Conservation (phyloP, 2,329 filamentous ascomycete species). For the Camillea tinctor region DNA sequence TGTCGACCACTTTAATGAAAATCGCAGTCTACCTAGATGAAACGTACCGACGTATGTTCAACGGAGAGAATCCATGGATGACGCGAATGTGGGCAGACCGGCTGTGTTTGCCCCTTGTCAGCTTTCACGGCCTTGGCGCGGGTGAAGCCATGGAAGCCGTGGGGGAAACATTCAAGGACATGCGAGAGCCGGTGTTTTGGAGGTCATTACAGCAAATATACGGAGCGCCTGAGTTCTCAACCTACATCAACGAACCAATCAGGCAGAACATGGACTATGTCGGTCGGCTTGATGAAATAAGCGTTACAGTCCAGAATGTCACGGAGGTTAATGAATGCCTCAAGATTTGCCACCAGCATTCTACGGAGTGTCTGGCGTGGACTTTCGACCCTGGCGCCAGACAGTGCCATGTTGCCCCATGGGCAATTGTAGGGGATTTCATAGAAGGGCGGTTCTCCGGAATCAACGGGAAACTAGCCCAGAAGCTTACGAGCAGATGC, state of each 20-base stretch:
- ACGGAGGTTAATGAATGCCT: constrained; percentile 42
- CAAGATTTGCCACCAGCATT: constrained; percentile 39
- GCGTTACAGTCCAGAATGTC: constrained; percentile 38
- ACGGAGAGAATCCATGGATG: constrained; percentile 50
- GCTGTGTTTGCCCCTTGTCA: constrained; percentile 53
- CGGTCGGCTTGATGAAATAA: constrained; percentile 46
- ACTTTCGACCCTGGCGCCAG: constrained; percentile 42
- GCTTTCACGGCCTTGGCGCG: constrained; percentile 51
- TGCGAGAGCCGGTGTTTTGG: constrained; percentile 46
- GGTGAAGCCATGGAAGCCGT: constrained; percentile 45
- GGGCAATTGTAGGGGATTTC: constrained; percentile 47
- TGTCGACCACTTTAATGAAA: constrained; percentile 53
- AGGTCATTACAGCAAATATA: constrained; percentile 51
- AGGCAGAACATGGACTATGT: constrained; percentile 47
- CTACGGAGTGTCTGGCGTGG: constrained; percentile 50
- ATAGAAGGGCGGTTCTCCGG: constrained; percentile 37
- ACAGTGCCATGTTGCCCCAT: constrained; percentile 47
- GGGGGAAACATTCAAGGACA: constrained; percentile 40
- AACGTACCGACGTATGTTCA: constrained; percentile 53
- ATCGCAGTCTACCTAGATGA: constrained; percentile 56
- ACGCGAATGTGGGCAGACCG: constrained; percentile 50
- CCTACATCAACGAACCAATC: constrained; percentile 37
- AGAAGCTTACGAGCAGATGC: constrained; percentile 25
- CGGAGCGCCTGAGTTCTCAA: constrained; percentile 39
- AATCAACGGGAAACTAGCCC: constrained; percentile 34